Evolutionary conservation across 2,329 filamentous ascomycete species (phyloP).

Genomic region (Didymella exigua): DNA sequence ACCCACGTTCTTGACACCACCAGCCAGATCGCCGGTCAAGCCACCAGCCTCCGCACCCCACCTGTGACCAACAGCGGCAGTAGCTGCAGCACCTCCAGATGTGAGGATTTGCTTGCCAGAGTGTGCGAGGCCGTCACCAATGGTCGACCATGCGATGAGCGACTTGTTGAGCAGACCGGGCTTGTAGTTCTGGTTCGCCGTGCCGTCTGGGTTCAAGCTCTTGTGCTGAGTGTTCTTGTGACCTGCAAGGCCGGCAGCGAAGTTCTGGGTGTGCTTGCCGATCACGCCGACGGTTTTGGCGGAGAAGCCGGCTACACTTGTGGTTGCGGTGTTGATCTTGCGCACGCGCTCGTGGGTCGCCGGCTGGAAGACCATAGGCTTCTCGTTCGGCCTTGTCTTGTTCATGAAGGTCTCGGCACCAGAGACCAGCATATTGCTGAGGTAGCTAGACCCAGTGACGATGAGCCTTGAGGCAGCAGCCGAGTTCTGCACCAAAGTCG

Average conservation of each 20-base stretch:
- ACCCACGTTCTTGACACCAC: constrained; percentile 93
- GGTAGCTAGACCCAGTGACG: constrained; percentile 80
- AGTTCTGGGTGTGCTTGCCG: constrained; percentile 82
- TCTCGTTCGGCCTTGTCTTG: constrained; percentile 75
- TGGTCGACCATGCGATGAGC: constrained; percentile 93
- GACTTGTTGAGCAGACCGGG: constrained; percentile 94
- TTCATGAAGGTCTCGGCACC: constrained; percentile 82
- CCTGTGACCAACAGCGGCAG: constrained; percentile 83
- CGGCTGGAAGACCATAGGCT: constrained; percentile 86
- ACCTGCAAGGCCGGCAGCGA: constrained; percentile 77
- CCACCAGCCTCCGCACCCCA: constrained; percentile 86
- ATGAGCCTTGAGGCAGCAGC: constrained; percentile 88
- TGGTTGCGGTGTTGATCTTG: constrained; percentile 86
- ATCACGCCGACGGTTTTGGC: constrained; percentile 87
- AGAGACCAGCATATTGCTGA: constrained; percentile 76
- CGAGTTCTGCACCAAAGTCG: constrained; percentile 83
- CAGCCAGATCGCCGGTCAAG: constrained; percentile 75
- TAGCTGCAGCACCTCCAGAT: constrained; percentile 77
- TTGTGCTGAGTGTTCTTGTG: constrained; percentile 63
- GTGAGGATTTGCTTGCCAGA: constrained; percentile 78
- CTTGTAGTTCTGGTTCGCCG: constrained; percentile 70
- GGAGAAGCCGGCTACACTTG: constrained; percentile 77
- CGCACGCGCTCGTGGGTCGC: constrained; percentile 83
- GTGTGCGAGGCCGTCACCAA: constrained; percentile 91
- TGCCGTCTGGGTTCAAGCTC: constrained; percentile 73